A percentile compares a stretch with the other conserved stretches of the same genome.
phyloP scores from a whole-genome alignment of 2,329 filamentous ascomycete species.

The Gyromitra esculenta region DNA sequence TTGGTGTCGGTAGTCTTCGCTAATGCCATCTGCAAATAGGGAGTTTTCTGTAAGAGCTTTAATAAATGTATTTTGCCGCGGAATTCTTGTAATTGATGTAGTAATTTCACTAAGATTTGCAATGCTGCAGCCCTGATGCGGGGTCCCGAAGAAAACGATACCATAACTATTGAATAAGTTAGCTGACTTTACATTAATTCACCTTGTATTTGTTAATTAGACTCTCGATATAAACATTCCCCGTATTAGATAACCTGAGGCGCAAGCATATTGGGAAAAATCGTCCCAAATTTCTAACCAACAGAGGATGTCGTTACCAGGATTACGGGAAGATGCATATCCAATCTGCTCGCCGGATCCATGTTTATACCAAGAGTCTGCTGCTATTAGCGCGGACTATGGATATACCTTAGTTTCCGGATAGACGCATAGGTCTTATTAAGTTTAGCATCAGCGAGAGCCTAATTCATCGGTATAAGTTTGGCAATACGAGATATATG shows the following conservation, averaged over 20 bases:
- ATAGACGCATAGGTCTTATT: neutral
- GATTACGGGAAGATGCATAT: too few species aligned
- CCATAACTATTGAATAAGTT: conserved; percentile 3
- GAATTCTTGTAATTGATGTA: neutral
- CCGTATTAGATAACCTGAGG: too few species aligned
- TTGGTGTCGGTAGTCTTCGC: conserved; percentile 4
- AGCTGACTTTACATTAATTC: too few species aligned
- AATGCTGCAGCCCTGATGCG: neutral
- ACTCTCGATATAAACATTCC: too few species aligned
- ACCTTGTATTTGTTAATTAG: too few species aligned
- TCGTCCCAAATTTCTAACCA: too few species aligned
- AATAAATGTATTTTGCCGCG: neutral
- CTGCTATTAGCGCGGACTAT: too few species aligned
- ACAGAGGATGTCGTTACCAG: too few species aligned
- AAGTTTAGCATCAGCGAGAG: neutral
- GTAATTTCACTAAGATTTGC: neutral
- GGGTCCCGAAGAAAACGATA: conserved; percentile 18
- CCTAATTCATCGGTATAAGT: neutral
- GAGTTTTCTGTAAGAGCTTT: conserved; percentile 12
- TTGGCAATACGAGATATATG: neutral
- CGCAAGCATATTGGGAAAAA: too few species aligned
- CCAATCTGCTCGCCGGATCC: too few species aligned
- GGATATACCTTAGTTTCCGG: neutral
- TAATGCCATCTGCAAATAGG: neutral
- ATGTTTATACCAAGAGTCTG: too few species aligned